Base-by-base conservation (phyloP, 108 stramenopile genomes). In the Cyclotella atomus region DNA sequence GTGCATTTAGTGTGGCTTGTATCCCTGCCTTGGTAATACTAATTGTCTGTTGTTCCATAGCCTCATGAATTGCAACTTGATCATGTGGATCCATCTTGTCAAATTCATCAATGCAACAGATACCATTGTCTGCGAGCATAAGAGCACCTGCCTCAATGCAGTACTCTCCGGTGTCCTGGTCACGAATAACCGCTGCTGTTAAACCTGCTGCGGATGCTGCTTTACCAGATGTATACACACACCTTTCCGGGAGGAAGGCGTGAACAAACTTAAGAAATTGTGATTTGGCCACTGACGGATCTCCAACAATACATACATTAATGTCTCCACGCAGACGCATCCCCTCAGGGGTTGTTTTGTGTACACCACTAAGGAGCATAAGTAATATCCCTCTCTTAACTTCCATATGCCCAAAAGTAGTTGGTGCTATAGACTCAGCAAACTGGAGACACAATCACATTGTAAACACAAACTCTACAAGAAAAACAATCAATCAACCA, bases 11-110 rank as follows among this genome's bases (percentile, higher is more conserved):
- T 2, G 97, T 99, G 9, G 99, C 98, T 71, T 98, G 97, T 41
- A 99, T 99, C 54, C 99, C 99, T 19, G 99, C 98, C 79, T 99
- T 99, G 65, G 99, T 98, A 73, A 99, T 98, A 74, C 90, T 96
- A 73, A 99, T 99, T 2, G 99, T 99, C 84, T 99, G 99, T 71
- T 98, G 96, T 87, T 99, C 97, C 93, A 99, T 97, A 7, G 97
- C 97, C 77, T 99, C 98, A 84, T 99, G 99, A 73, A 97, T 96
- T 6, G 95, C 95, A 25, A 98, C 98, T 87, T 97, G 97, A 82
- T 99, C 98, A n/a, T 83, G 82, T 24, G 74, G 85, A 56, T 98
- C 97, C 98, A 99, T 99, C 84, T 99, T 97, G 56, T 98, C 97
- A 56, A 88, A 90, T 54, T 87, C 87, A 54, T 98, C 98, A 67